Conservation (phyloP, 257 asterid species). For the Fraxinus americana region DNA sequence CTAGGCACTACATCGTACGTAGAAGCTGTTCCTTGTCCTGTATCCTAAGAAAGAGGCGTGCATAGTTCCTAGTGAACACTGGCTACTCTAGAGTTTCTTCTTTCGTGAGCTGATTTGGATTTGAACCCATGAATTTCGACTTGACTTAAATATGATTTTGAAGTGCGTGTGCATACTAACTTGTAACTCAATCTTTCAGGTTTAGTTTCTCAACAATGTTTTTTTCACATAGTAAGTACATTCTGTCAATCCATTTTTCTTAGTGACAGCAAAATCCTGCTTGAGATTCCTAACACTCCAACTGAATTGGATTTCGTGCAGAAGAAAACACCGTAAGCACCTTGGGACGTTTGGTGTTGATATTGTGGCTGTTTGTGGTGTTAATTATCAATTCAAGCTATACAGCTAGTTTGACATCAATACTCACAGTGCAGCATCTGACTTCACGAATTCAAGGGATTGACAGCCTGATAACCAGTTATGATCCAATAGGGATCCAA, state of each 20-base stretch:
- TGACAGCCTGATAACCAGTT: slow-evolving; percentile 8
- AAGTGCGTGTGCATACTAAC: not conserved
- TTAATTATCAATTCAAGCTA: slow-evolving; percentile 23
- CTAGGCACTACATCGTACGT: no score
- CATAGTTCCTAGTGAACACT: not conserved
- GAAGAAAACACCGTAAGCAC: slow-evolving; percentile 24
- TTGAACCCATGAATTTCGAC: no score
- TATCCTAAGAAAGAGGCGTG: not conserved
- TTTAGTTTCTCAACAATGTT: slow-evolving; percentile 25
- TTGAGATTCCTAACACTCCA: not conserved
- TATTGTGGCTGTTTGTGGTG: slow-evolving; percentile 26
- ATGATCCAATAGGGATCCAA: slow-evolving; percentile 22
- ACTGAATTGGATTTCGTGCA: slow-evolving; percentile 10
- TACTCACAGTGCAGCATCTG: slow-evolving; percentile 22
- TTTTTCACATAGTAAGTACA: slow-evolving; percentile 22
- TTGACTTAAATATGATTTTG: no score
- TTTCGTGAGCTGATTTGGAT: no score
- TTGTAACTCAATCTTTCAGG: not conserved
- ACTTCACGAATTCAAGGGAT: slow-evolving; percentile 21
- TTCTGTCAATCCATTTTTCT: not conserved
- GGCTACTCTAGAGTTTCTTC: no score
- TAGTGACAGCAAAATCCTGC: not conserved
- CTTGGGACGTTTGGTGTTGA: slow-evolving; percentile 20
- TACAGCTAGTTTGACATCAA: slow-evolving; percentile 15
- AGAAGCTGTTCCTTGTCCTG: not conserved